Base-by-base conservation (phyloP, 768 basidiomycete genomes). In the Sporobolomyces phaffii region DNA sequence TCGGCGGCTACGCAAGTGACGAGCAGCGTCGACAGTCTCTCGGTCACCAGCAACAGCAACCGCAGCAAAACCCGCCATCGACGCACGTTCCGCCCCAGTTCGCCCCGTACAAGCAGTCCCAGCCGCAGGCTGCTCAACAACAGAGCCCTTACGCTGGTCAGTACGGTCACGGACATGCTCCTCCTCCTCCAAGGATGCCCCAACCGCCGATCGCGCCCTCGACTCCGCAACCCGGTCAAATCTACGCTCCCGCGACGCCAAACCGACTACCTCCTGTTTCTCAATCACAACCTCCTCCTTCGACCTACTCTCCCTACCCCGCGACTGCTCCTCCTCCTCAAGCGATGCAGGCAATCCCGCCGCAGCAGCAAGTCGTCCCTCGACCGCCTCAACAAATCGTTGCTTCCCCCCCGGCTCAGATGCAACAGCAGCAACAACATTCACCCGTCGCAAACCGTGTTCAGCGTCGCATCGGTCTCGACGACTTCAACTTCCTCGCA, bases 401-500 rank as follows among this genome's bases (percentile, higher is more conserved):
- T n/a, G n/a, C n/a, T n/a, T n/a, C n/a, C n/a, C n/a, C n/a, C n/a
- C n/a, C n/a, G n/a, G n/a, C n/a, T n/a, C n/a, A n/a, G n/a, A n/a
- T n/a, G 34, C 81, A 78, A 62, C 78, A 77, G 48, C 50, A 61
- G 40, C 56, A 51, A n/a, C 58, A 59, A 69, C 72, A 64, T 22
- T 53, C 40, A 29, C 51, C 36, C 38, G 75, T 36, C 72, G 72
- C 54, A 8, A 34, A 38, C 68, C 41, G 34, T 28, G 41, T 40
- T 2, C 60, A 86, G 78, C 84, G 91, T 58, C 94, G 93, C 77
- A 89, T 99, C 68, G 92, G 93, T 2, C 82, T 99, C 43, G 93
- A 98, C 76, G 96, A 98, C 77, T 99, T 99, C 83, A 98, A 98
- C 75, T 98, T 99, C 83, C 80, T 99, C 61, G 92, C 96, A 29